These are phyloP conservation scores for Tillandsia leiboldiana DNA, from an alignment of 176 grass and related monocot species.

Conservation along the genomic window DNA sequence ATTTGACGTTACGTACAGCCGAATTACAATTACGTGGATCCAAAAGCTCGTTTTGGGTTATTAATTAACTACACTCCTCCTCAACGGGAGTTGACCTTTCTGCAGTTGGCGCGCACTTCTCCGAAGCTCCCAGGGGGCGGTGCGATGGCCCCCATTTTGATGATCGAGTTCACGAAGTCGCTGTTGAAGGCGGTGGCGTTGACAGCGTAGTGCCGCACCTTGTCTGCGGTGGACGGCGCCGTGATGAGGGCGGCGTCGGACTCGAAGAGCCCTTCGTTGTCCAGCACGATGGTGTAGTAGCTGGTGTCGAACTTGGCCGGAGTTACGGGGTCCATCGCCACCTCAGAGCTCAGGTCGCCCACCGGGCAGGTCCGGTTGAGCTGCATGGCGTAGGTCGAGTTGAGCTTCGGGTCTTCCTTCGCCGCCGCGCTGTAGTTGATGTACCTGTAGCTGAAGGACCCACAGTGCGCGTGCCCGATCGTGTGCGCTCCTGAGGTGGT, in stretches of 20 bases:
- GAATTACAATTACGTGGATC: too few relatives aligned
- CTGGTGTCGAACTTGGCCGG: constrained; percentile 37
- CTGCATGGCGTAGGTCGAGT: constrained; percentile 23
- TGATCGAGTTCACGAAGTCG: constrained; percentile 36
- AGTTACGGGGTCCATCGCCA: constrained; percentile 44
- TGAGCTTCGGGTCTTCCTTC: constrained; percentile 21
- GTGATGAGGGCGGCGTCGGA: constrained; percentile 47
- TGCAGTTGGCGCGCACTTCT: too few relatives aligned
- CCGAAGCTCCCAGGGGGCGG: constrained; percentile 30
- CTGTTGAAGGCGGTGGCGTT: constrained; percentile 14
- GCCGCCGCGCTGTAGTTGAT: constrained; percentile 27
- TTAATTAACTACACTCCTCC: too few relatives aligned
- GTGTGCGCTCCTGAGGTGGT: constrained; percentile 27
- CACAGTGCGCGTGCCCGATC: constrained; percentile 32
- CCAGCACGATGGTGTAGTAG: constrained; percentile 57
- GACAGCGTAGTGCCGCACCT: constrained; percentile 26
- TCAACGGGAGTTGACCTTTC: too few relatives aligned
- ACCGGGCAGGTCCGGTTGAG: background rate
- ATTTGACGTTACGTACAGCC: too few relatives aligned
- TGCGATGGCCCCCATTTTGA: constrained; percentile 42
- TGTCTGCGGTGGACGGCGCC: constrained; percentile 15
- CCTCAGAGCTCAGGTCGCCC: constrained; percentile 15
- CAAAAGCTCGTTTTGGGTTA: too few relatives aligned
- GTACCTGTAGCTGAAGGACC: constrained; percentile 27
- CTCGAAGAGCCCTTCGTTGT: constrained; percentile 29